Evolutionary conservation across 1,139 yeast genomes (phyloP).

Genomic region (Chernovozyma sophiae-reginae): DNA sequence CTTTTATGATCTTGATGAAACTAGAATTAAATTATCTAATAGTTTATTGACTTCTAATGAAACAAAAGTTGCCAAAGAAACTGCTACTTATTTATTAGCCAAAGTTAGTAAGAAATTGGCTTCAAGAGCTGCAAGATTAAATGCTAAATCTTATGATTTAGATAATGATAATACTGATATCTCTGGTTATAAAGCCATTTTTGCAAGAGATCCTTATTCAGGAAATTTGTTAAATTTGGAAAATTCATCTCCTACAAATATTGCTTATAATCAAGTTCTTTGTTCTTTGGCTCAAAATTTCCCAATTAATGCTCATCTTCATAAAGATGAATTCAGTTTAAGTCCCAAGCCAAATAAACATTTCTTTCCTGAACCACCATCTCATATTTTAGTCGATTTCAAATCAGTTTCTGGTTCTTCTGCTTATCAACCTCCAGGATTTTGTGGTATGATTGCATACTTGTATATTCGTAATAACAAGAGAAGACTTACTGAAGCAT

Average conservation of each 20-base stretch:
- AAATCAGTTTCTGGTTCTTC: conserved; percentile 66
- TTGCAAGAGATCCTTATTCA: conserved; percentile 56
- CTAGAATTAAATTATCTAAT: conserved; percentile 56
- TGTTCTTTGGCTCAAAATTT: conserved; percentile 72
- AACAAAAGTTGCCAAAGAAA: conserved; percentile 48
- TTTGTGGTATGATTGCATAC: conserved; percentile 68
- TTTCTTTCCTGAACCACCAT: conserved; percentile 54
- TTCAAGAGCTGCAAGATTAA: conserved; percentile 41
- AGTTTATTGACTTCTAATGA: conserved; percentile 61
- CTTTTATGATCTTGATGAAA: conserved; percentile 59
- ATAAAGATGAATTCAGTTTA: conserved; percentile 30
- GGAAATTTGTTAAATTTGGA: conserved; percentile 58
- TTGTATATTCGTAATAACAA: conserved; percentile 66
- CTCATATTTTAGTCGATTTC: conserved; percentile 78
- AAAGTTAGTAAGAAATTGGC: conserved; percentile 67
- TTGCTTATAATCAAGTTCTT: conserved; percentile 67
- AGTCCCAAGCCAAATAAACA: conserved; percentile 44
- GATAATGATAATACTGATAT: conserved; percentile 52
- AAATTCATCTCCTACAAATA: conserved; percentile 44
- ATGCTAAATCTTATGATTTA: conserved; percentile 35
- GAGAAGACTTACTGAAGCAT: conserved; percentile 73
- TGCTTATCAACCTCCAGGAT: conserved; percentile 61
- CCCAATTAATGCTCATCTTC: conserved; percentile 48
- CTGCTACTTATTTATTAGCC: conserved; percentile 57
- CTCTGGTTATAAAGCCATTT: conserved; percentile 70